Conservation (phyloP, 331 rosid species). For the Saraca asoca region DNA sequence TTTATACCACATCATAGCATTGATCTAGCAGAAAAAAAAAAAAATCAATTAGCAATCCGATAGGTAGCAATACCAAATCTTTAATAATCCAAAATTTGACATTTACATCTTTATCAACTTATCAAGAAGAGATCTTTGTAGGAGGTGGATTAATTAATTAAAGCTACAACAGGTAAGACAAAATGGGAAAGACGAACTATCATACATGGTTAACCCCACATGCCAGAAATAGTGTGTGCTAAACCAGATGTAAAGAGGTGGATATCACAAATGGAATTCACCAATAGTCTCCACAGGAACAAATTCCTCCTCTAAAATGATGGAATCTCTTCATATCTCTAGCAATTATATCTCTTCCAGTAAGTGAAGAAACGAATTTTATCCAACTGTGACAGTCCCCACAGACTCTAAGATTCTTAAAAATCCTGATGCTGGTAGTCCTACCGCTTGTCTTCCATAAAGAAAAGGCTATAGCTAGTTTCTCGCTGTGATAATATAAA, state of each 20-base stretch:
- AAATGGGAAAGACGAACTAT: neutral
- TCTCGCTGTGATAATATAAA: constrained; percentile 66
- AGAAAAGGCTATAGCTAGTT: constrained; percentile 64
- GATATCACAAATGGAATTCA: constrained; percentile 35
- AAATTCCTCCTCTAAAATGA: constrained; percentile 59
- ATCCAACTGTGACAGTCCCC: constrained; percentile 72
- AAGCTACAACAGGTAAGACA: neutral
- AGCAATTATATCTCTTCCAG: constrained; percentile 61
- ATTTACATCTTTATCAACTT: constrained; percentile 21
- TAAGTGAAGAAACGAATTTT: constrained; percentile 53
- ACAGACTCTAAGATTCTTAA: constrained; percentile 76
- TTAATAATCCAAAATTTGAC: constrained; percentile 4
- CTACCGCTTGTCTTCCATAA: constrained; percentile 57
- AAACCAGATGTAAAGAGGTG: neutral
- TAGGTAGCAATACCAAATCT: neutral
- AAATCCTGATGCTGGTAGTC: constrained; percentile 51
- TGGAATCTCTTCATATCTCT: constrained; percentile 67
- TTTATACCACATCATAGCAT: constrained; percentile 6
- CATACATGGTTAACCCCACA: constrained; percentile 4
- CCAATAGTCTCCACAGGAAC: constrained; percentile 75
- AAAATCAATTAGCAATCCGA: constrained; percentile 15
- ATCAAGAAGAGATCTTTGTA: neutral
- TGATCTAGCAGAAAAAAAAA: neutral
- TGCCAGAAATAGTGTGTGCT: neutral
- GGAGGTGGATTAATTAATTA: neutral